Percentiles rank a stretch among this genome's conserved stretches.
phyloP scores from a whole-genome alignment of 139 green algal species.

The Diplosphaera chodatii region DNA sequence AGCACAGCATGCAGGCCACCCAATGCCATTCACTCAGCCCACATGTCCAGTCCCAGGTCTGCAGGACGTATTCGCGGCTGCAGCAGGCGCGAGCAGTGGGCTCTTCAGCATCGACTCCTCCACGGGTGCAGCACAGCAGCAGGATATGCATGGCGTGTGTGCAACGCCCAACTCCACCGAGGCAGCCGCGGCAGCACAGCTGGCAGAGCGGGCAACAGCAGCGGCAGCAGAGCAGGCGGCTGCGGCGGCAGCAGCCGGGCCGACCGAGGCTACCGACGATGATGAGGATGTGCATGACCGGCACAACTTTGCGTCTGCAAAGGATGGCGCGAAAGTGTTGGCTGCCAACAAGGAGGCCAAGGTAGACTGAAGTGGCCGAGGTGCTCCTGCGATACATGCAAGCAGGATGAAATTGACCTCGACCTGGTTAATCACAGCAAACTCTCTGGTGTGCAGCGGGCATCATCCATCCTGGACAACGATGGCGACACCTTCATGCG shows the following conservation, averaged over 20 bases:
- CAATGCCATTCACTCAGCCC: too few relatives aligned
- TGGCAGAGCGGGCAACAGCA: neutral
- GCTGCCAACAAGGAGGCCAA: conserved; percentile 70
- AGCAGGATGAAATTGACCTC: too few relatives aligned
- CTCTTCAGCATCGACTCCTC: neutral
- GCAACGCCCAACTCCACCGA: neutral
- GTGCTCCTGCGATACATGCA: too few relatives aligned
- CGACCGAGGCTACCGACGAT: neutral
- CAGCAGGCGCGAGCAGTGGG: neutral
- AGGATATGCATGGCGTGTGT: neutral
- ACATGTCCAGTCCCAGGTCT: neutral
- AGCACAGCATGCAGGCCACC: too few relatives aligned
- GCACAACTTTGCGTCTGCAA: conserved; percentile 39
- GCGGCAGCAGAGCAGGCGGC: too few relatives aligned
- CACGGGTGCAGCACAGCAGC: too few relatives aligned
- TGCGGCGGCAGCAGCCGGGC: too few relatives aligned
- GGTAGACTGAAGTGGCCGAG: too few relatives aligned
- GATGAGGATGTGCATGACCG: conserved; percentile 14
- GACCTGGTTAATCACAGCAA: too few relatives aligned
- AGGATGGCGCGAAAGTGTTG: conserved; percentile 67
- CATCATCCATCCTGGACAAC: conserved; percentile 63
- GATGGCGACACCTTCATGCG: conserved; percentile 80
- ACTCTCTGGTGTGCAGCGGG: conserved; percentile 27
- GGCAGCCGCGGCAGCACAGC: neutral
- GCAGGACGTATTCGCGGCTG: neutral